Conservation (phyloP, 2,329 filamentous ascomycete genomes). For the Ceratocystis cubensis region DNA sequence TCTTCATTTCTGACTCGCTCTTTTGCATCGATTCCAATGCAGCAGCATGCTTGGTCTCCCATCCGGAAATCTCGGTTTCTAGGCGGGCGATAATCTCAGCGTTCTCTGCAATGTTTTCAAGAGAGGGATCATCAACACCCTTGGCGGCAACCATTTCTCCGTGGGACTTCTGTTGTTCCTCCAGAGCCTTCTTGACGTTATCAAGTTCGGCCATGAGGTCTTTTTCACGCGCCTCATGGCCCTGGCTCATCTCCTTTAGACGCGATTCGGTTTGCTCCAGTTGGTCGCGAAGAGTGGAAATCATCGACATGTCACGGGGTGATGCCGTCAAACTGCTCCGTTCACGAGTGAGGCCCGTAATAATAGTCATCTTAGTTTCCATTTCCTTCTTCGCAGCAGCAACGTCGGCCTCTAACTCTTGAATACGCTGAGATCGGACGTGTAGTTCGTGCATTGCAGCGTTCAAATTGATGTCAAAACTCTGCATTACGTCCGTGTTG, state of each 20-base stretch:
- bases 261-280: conserved; percentile 76
- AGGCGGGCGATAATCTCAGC: conserved; percentile 43
- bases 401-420: conserved; percentile 77
- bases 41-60: conserved; percentile 63
- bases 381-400: conserved; percentile 81
- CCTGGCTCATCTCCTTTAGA: conserved; percentile 59
- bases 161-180: conserved; percentile 18
- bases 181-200: conserved; percentile 25
- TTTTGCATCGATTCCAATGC: conserved; percentile 57
- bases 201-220: conserved; percentile 62
- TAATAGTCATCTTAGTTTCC: conserved; percentile 92
- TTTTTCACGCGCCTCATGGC: conserved; percentile 60
- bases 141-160: neutral
- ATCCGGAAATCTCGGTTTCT: conserved; percentile 56
- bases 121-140: conserved; percentile 10
- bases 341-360: conserved; percentile 85
- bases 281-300: conserved; percentile 77
- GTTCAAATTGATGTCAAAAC: conserved; percentile 84
- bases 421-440: conserved; percentile 72
- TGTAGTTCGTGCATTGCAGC: conserved; percentile 88
- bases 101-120: conserved; percentile 17
- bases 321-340: conserved; percentile 74
- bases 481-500: conserved; percentile 74
- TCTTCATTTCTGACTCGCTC: conserved; percentile 59
- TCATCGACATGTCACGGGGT: conserved; percentile 81